Base-by-base conservation (phyloP, 352 stramenopile species). In the Hyaloperonospora arabidopsidis region DNA sequence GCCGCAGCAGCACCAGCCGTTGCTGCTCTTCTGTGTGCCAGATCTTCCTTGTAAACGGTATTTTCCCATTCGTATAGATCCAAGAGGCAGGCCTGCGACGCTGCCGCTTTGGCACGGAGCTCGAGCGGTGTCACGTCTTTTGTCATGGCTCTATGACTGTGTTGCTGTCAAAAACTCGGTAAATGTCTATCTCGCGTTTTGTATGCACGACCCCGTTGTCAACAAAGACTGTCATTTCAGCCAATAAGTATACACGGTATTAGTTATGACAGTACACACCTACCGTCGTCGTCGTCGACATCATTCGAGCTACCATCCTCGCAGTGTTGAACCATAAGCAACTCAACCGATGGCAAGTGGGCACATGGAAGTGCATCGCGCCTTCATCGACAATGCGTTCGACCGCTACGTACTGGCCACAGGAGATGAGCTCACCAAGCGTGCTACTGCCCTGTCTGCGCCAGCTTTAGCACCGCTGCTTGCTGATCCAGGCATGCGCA, bases 21-120 rank as follows among this genome's bases (percentile, higher is more conserved):
- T 13, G 43, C 32, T 6, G 36, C 44, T 34, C 43, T n/a, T 34
- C 77, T 75, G 32, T 65, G 64, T 39, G 49, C 56, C 5, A 36
- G 54, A 48, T 92, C 74, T 15, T 87, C 59, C 52, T 87, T 72
- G 18, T 28, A 39, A 50, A 93, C 87, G 10, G 29, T 64, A 57
- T 87, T 86, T 56, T 95, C 80, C 84, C 85, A 93, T 7, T 67
- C 58, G 45, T 87, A 89, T 17, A 93, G 60, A 49, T 88, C 79
- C 15, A 64, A 69, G 45, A 92, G 84, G 51, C 90, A 89, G 49
- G 90, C 76, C 52, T 89, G 76, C 41, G 91, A 51, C 53, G 87
- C 69, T 12, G 83, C 73, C 29, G 83, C 82, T 25, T 92, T 93
- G 23, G 75, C 61, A 38, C 81, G 75, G 59, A 93, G 93, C 63